Percentiles rank a stretch among this genome's conserved stretches.
Evolutionary conservation across 768 basidiomycete species (phyloP).

Genomic region (Russula ochroleuca): DNA sequence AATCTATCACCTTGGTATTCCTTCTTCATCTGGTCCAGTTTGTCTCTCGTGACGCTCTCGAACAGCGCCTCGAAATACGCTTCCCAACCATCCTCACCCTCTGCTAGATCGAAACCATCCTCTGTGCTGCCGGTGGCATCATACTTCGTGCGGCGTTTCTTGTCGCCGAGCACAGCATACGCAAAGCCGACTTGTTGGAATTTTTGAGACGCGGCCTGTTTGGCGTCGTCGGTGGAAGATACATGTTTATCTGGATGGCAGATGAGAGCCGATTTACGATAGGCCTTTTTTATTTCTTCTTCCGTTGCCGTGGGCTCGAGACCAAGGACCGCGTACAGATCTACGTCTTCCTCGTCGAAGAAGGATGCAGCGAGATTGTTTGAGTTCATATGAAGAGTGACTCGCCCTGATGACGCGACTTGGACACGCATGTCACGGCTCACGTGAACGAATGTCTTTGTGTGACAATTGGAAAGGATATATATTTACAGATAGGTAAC

Average conservation of each 20-base stretch:
- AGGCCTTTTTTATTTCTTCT: slow-evolving; percentile 78
- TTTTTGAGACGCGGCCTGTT: slow-evolving; percentile 63
- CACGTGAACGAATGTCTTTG: neutral
- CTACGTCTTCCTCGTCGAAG: slow-evolving; percentile 72
- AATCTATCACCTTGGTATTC: slow-evolving; percentile 75
- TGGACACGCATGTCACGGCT: slow-evolving; percentile 3
- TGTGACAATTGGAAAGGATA: neutral
- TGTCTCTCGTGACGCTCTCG: slow-evolving; percentile 78
- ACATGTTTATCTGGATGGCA: slow-evolving; percentile 92
- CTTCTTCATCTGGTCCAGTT: slow-evolving; percentile 89
- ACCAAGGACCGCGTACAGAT: slow-evolving; percentile 73
- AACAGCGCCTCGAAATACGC: slow-evolving; percentile 91
- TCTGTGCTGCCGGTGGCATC: slow-evolving; percentile 83
- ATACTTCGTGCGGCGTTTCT: slow-evolving; percentile 68
- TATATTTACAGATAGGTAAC: neutral
- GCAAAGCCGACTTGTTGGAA: slow-evolving; percentile 95
- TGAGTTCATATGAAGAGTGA: slow-evolving; percentile 31
- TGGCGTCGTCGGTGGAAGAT: slow-evolving; percentile 51
- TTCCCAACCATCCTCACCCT: slow-evolving; percentile 88
- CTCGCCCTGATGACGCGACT: neutral
- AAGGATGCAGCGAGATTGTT: slow-evolving; percentile 70
- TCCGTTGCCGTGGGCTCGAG: slow-evolving; percentile 49
- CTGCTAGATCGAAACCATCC: slow-evolving; percentile 65
- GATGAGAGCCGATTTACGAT: slow-evolving; percentile 74
- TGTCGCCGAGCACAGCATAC: slow-evolving; percentile 83